A percentile compares a stretch with the other conserved stretches of the same genome.
These are phyloP conservation scores for Wickerhamiella hasegawae DNA, from an alignment of 805 yeast species.

Conservation along the genomic window DNA sequence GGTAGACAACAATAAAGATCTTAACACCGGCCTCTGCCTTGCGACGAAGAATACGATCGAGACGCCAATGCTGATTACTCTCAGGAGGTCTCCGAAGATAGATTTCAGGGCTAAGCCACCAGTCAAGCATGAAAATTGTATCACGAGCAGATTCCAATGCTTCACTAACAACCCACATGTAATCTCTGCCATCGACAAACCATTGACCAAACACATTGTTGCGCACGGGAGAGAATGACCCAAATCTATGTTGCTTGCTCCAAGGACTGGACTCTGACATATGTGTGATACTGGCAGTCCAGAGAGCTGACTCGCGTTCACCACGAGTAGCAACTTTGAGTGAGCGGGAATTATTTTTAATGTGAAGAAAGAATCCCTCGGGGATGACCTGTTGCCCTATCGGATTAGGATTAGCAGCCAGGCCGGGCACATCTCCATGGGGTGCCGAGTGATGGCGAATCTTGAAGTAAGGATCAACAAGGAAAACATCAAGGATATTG, in stretches of 20 bases:
- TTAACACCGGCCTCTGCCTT: constrained; percentile 93
- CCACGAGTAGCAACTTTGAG: constrained; percentile 39
- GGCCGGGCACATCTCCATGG: not conserved
- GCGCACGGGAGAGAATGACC: constrained; percentile 85
- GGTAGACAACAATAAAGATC: constrained; percentile 75
- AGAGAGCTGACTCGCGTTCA: constrained; percentile 66
- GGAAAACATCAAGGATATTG: constrained; percentile 76
- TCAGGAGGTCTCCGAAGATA: constrained; percentile 87
- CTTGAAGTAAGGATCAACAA: constrained; percentile 66
- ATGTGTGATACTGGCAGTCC: constrained; percentile 54
- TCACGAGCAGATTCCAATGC: constrained; percentile 90
- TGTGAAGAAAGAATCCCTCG: constrained; percentile 15
- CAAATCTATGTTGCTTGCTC: constrained; percentile 62
- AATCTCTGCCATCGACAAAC: constrained; percentile 94
- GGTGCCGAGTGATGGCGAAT: constrained; percentile 18
- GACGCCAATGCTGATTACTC: constrained; percentile 86
- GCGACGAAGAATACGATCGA: constrained; percentile 73
- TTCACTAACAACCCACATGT: constrained; percentile 88
- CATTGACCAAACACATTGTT: constrained; percentile 79
- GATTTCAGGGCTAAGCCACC: constrained; percentile 96
- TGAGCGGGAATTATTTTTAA: constrained; percentile 28
- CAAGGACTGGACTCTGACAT: constrained; percentile 60
- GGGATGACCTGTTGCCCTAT: too few relatives aligned
- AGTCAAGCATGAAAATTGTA: constrained; percentile 85
- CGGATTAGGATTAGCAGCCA: not conserved